These are phyloP conservation scores for Trichoderma gracile DNA, from an alignment of 2,329 filamentous ascomycete species.

Conservation along the genomic window DNA sequence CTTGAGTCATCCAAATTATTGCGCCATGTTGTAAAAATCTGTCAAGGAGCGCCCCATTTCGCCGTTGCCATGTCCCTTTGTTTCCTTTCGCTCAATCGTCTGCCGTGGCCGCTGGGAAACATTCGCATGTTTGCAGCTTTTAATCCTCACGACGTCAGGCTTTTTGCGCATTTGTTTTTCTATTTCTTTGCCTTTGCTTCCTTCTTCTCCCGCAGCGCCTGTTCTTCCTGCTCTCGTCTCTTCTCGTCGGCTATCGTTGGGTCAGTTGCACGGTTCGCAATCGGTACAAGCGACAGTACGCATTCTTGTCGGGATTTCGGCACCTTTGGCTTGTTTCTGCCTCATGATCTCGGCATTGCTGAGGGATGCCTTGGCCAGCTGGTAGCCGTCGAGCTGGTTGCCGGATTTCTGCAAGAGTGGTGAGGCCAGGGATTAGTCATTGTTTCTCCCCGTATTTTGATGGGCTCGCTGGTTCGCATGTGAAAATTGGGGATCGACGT, in stretches of 20 bases:
- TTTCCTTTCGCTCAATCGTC: background rate
- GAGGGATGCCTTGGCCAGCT: background rate
- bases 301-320: background rate
- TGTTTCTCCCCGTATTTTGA: background rate
- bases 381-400: background rate
- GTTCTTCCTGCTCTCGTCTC: background rate
- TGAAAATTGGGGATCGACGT: background rate
- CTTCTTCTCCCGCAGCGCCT: background rate
- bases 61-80: constrained; percentile 5
- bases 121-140: background rate
- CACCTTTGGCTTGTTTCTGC: constrained; percentile 14
- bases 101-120: background rate
- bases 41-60: constrained; percentile 22
- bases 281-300: background rate
- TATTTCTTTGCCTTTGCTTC: constrained; percentile 2
- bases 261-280: background rate
- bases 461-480: background rate
- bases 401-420: background rate
- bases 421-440: background rate
- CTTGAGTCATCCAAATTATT: background rate
- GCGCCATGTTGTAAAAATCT: constrained; percentile 15
- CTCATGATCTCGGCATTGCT: constrained; percentile 18
- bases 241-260: background rate
- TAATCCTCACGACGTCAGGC: too few species aligned
- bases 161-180: too few species aligned